These are phyloP conservation scores for Geotrichum phurueaensis DNA, from an alignment of 1,139 yeast species.

Conservation along the genomic window DNA sequence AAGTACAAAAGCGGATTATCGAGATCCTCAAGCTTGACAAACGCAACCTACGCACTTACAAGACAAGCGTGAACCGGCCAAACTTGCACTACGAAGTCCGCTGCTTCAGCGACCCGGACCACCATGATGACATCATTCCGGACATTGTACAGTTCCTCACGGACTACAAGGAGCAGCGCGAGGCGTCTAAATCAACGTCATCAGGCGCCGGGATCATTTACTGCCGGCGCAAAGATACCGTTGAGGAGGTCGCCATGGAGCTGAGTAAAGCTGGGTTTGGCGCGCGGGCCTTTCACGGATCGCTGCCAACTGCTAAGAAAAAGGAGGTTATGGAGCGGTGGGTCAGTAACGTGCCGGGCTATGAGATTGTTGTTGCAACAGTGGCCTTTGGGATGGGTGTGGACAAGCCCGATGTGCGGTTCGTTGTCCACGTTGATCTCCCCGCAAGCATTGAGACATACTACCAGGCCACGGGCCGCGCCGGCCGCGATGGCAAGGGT, in stretches of 20 bases:
- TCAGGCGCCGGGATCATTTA: slow-evolving; percentile 69
- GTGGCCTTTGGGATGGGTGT: slow-evolving; percentile 97
- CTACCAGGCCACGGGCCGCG: slow-evolving; percentile 92
- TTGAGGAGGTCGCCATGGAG: slow-evolving; percentile 65
- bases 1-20: slow-evolving; percentile 25
- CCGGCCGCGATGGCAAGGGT: slow-evolving; percentile 82
- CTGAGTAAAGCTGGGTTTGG: slow-evolving; percentile 52
- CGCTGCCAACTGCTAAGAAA: slow-evolving; percentile 66
- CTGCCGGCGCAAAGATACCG: slow-evolving; percentile 77
- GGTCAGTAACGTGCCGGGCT: slow-evolving; percentile 40
- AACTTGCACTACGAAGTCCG: slow-evolving; percentile 70
- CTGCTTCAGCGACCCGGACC: slow-evolving; percentile 29
- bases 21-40: slow-evolving; percentile 22
- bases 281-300: slow-evolving; percentile 78
- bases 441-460: slow-evolving; percentile 87
- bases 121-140: slow-evolving; percentile 45
- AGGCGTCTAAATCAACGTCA: slow-evolving; percentile 16
- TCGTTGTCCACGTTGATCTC: slow-evolving; percentile 74
- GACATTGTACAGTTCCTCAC: slow-evolving; percentile 53
- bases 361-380: slow-evolving; percentile 51
- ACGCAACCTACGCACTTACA: slow-evolving; percentile 20
- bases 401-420: slow-evolving; percentile 86
- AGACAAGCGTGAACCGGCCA: slow-evolving; percentile 56
- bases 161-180: slow-evolving; percentile 38
- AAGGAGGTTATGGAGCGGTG: slow-evolving; percentile 57